Base-by-base conservation (phyloP, 2,329 filamentous ascomycete species). In the Colletotrichum sp. region DNA sequence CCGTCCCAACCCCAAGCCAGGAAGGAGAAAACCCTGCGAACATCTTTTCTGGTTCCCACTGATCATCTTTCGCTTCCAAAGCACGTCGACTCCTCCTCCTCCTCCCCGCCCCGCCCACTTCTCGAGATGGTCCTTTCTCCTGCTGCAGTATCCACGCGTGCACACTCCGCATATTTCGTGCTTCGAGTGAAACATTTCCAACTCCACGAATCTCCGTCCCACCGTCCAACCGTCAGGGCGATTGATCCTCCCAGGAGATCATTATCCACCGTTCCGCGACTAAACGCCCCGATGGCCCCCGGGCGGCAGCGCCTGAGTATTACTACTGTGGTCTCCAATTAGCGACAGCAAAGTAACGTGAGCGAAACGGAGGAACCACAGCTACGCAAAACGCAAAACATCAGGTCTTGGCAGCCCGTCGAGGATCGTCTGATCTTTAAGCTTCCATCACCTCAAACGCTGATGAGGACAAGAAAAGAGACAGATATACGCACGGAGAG, bases 401-500 rank as follows among this genome's bases (percentile, higher is more conserved):
- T 43, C 38, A 21, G 27, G 51, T 61, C 62, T 71, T 73, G 71
- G 68, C 71, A 66, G 6, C 15, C 27, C 21, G 18, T 57, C 27
- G 62, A 51, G 62, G 72, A 69, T 73, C 69, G 34, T 74, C 72
- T 65, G 59, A 74, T 61, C 24, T 72, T 74, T 73, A 73, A 74
- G 58, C 72, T 74, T 74, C 72, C 51, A 74, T 72, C 65, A 58
- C 61, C 64, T 73, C 72, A 74, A 73, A 74, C 72, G 63, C 72
- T 74, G 68, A 74, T 74, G 72, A 67, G 36, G 43, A 43, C 24
- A 54, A 72, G 38, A 33, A 31, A 64, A 64, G 38, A 21, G 12
- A 33, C 24, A 36, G 36, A 54, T 11, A 51, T 8, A 24, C 24
- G 24, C 24, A 24, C 24, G n/a, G 9, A 13, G 18, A 47, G 5